A percentile compares a stretch with the other conserved stretches of the same genome.
Evolutionary conservation across 139 green algal species (phyloP).

Genomic region (Coelastrella sp.): DNA sequence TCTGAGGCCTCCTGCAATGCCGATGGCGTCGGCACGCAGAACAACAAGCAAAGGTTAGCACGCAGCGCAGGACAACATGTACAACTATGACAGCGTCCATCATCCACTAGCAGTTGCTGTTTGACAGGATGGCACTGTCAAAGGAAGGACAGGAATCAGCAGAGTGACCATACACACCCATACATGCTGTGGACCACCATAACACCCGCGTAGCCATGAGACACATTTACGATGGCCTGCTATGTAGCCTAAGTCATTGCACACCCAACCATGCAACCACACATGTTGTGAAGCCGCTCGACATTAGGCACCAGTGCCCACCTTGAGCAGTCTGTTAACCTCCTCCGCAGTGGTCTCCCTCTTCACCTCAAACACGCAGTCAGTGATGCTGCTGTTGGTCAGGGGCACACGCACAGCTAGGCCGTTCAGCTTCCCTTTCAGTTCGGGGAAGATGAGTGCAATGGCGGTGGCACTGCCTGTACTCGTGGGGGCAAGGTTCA

Average conservation of each 20-base stretch:
- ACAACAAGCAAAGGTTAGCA: too few species aligned
- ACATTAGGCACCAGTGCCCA: conserved; percentile 24
- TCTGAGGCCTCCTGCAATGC: conserved; percentile 69
- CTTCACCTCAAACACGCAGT: conserved; percentile 76
- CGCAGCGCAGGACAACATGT: too few species aligned
- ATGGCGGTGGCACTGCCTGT: conserved; percentile 91
- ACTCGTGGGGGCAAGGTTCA: conserved; percentile 90
- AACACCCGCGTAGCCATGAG: too few species aligned
- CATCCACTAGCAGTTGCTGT: too few species aligned
- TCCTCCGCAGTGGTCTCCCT: conserved; percentile 77
- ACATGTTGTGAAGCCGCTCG: neutral
- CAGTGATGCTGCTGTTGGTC: conserved; percentile 88
- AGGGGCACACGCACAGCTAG: conserved; percentile 90
- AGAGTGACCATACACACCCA: too few species aligned
- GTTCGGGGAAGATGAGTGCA: conserved; percentile 90
- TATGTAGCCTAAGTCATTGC: neutral
- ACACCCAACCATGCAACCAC: neutral
- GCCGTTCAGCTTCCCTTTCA: conserved; percentile 94
- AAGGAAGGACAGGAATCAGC: too few species aligned
- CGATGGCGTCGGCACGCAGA: too few species aligned
- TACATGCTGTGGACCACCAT: too few species aligned
- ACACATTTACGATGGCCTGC: too few species aligned
- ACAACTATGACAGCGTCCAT: too few species aligned
- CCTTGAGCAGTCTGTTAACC: conserved; percentile 87
- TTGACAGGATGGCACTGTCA: too few species aligned